phyloP scores from a whole-genome alignment of 2,329 filamentous ascomycete genomes.

The Colletotrichum gigasporum region DNA sequence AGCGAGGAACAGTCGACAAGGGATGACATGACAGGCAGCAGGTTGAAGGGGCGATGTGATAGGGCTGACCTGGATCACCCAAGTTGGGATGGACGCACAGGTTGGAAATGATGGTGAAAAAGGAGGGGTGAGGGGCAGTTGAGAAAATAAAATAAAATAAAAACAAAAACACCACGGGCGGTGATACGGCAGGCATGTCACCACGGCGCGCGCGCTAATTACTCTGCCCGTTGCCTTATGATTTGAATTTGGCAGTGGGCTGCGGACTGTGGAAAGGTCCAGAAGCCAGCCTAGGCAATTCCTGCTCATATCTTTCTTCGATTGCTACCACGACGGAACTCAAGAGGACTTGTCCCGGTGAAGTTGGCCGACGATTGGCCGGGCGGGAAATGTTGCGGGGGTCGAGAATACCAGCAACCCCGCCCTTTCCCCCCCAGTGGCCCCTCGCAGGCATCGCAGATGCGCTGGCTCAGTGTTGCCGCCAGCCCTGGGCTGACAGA shows the following conservation, averaged over 20 bases:
- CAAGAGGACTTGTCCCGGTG: constrained; percentile 1
- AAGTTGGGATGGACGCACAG: constrained; percentile 11
- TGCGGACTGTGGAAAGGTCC: constrained; percentile 24
- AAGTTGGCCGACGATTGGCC: constrained; percentile 26
- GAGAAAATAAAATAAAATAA: no score
- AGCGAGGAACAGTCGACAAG: not conserved
- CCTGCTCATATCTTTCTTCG: not conserved
- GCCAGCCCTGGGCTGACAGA: not conserved
- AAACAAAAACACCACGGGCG: not conserved
- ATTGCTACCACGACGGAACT: constrained; percentile 3
- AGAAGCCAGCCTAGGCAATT: constrained; percentile 4
- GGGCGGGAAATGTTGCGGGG: not conserved
- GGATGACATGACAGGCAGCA: not conserved
- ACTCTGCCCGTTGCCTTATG: not conserved
- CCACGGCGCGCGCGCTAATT: not conserved
- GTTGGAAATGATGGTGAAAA: constrained; percentile 9
- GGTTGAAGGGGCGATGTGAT: not conserved
- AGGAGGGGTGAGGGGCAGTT: constrained; percentile 3
- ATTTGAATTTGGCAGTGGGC: not conserved
- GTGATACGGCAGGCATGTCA: not conserved
- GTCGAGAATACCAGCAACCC: constrained; percentile 21
- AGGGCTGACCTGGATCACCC: constrained; percentile 28
- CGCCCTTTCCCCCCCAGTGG: constrained; percentile 8
- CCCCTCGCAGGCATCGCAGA: not conserved
- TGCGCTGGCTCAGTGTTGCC: no score